Evolutionary conservation across 2,329 filamentous ascomycete genomes (phyloP).

Genomic region (Colletotrichum acutatum): DNA sequence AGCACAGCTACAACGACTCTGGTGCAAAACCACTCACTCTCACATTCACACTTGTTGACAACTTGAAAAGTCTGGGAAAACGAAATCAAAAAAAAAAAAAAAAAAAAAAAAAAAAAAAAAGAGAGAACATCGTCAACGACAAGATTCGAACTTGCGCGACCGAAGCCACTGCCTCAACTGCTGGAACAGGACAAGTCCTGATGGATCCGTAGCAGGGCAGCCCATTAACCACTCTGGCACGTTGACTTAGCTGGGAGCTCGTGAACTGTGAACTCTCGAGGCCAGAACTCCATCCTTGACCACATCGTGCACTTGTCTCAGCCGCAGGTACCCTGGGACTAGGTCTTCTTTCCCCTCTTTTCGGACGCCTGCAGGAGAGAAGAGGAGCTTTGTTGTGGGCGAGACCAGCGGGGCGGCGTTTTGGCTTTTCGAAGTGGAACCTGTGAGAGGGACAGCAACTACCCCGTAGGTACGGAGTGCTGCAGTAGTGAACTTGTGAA

Average conservation of each 20-base stretch:
- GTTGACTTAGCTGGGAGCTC: slow-evolving; percentile 5
- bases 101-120: no score
- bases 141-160: slow-evolving; percentile 36
- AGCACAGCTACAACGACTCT: no score
- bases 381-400: slow-evolving; percentile 10
- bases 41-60: no score
- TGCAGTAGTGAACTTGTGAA: no score
- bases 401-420: slow-evolving; percentile 3
- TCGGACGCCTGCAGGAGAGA: slow-evolving; percentile 23
- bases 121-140: slow-evolving; percentile 25
- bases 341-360: no score
- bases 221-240: slow-evolving; percentile 36
- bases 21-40: no score
- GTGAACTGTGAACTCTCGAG: neutral
- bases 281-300: neutral
- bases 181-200: neutral
- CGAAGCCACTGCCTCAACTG: slow-evolving; percentile 34
- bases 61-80: no score
- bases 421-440: slow-evolving; percentile 14
- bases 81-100: no score
- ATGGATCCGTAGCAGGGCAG: slow-evolving; percentile 30
- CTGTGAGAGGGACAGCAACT: neutral
- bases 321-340: neutral
- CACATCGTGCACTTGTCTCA: neutral
- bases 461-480: no score